phyloP scores from a whole-genome alignment of 352 stramenopile genomes.

The Globisporangium megalacanthum region DNA sequence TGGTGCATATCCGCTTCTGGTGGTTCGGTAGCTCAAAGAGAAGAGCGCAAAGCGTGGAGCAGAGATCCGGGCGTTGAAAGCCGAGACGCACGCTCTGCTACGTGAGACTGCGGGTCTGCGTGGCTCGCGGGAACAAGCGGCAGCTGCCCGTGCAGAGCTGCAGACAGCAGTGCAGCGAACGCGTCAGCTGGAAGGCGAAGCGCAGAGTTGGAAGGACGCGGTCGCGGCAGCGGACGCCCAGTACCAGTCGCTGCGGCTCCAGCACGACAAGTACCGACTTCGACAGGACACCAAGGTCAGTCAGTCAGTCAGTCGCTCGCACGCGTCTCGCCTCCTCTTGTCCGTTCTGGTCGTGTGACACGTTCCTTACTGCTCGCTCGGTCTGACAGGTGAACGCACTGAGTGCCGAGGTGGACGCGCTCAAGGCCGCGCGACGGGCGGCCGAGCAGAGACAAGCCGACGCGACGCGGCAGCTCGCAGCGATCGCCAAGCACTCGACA shows the following conservation, averaged over 20 bases:
- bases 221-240: slow-evolving; percentile 20
- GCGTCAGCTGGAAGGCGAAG: slow-evolving; percentile 23
- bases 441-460: slow-evolving; percentile 45
- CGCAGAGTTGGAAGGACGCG: slow-evolving; percentile 25
- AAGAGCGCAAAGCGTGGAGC: slow-evolving; percentile 30
- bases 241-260: slow-evolving; percentile 26
- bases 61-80: slow-evolving; percentile 30
- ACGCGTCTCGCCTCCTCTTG: neutral
- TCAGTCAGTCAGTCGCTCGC: slow-evolving; percentile 13
- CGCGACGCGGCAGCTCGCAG: slow-evolving; percentile 30
- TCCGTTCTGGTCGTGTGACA: neutral
- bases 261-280: slow-evolving; percentile 32
- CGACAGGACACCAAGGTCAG: slow-evolving; percentile 45
- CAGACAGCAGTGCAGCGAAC: slow-evolving; percentile 24
- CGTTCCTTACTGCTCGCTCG: neutral
- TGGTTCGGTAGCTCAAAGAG: slow-evolving; percentile 25
- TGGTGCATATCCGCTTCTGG: neutral
- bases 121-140: slow-evolving; percentile 23
- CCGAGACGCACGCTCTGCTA: slow-evolving; percentile 17
- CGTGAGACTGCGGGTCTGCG: slow-evolving; percentile 30
- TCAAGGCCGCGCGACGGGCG: slow-evolving; percentile 24
- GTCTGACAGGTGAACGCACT: slow-evolving; percentile 44
- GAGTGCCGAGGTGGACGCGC: slow-evolving; percentile 28
- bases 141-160: slow-evolving; percentile 24
- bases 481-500: slow-evolving; percentile 17